Percentiles rank a stretch among this genome's conserved stretches.
phyloP scores from a whole-genome alignment of 1,284 basidiomycete species.

The Naganishia cerealis region DNA sequence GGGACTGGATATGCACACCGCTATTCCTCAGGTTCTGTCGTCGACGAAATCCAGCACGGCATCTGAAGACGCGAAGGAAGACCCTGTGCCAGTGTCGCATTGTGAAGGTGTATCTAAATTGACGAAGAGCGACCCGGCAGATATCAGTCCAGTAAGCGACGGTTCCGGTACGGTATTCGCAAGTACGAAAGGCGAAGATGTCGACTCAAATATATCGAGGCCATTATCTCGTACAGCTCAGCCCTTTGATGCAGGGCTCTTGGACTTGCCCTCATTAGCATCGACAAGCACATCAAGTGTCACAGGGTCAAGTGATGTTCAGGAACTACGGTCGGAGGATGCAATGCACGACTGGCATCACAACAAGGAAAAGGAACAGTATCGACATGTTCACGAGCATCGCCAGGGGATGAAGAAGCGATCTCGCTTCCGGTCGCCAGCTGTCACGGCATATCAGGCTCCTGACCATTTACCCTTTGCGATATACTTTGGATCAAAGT shows the following conservation, averaged over 20 bases:
- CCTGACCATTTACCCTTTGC: background rate
- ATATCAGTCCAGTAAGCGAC: slow-evolving; percentile 11
- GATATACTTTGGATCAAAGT: slow-evolving; percentile 2
- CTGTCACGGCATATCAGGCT: slow-evolving; percentile 1
- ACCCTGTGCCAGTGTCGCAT: background rate
- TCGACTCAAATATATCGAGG: background rate
- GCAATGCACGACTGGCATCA: slow-evolving; percentile 13
- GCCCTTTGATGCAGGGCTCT: background rate
- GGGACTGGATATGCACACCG: background rate
- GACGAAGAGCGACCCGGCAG: background rate
- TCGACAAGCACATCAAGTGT: background rate
- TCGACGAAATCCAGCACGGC: background rate
- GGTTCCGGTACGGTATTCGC: slow-evolving; percentile 1
- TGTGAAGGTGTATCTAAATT: background rate
- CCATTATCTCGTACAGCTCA: background rate
- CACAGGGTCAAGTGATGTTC: slow-evolving; percentile 5
- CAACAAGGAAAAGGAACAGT: background rate
- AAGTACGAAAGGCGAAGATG: background rate
- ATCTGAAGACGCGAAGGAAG: background rate
- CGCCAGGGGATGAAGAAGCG: slow-evolving; percentile 9
- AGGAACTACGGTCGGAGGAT: slow-evolving; percentile 6
- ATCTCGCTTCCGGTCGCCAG: slow-evolving; percentile 11
- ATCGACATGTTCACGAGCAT: slow-evolving; percentile 8
- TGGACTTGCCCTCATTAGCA: background rate
- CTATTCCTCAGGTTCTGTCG: background rate